Conservation (phyloP, 148 eudicot species). For the Rhododendron molle region DNA sequence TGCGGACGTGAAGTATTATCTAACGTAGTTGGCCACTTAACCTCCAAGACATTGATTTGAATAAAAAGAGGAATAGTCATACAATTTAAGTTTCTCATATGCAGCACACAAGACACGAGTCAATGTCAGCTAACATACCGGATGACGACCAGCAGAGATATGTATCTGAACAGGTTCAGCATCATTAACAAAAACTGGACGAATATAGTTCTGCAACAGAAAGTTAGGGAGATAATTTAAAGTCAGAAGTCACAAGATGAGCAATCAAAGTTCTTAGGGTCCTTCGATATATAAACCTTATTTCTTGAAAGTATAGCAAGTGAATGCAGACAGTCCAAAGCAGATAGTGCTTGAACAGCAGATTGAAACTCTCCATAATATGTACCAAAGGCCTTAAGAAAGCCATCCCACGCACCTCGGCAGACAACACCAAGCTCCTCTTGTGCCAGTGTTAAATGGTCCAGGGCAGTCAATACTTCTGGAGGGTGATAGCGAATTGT, state of each 20-base stretch:
- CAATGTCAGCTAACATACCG: constrained; percentile 44
- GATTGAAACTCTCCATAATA: constrained; percentile 75
- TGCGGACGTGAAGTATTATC: neutral
- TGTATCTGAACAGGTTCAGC: constrained; percentile 67
- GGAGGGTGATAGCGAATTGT: constrained; percentile 90
- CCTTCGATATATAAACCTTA: constrained; percentile 43
- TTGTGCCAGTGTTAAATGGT: constrained; percentile 65
- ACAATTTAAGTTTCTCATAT: neutral
- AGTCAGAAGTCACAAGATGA: constrained; percentile 1
- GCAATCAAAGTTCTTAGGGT: neutral
- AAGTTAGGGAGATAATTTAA: neutral
- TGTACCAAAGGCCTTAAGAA: constrained; percentile 53
- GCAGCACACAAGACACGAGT: neutral
- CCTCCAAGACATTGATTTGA: neutral
- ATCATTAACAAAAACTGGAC: constrained; percentile 73
- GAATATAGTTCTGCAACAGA: constrained; percentile 63
- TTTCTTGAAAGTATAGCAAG: constrained; percentile 74
- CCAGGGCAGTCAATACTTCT: constrained; percentile 70
- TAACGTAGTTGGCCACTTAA: neutral
- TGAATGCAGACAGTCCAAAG: constrained; percentile 86
- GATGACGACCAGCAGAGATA: constrained; percentile 78
- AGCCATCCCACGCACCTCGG: constrained; percentile 70
- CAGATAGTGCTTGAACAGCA: constrained; percentile 86
- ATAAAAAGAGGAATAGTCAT: neutral
- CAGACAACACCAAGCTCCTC: constrained; percentile 77